phyloP scores from a whole-genome alignment of 345 rosid genomes.

The Gossypium herbaceum region DNA sequence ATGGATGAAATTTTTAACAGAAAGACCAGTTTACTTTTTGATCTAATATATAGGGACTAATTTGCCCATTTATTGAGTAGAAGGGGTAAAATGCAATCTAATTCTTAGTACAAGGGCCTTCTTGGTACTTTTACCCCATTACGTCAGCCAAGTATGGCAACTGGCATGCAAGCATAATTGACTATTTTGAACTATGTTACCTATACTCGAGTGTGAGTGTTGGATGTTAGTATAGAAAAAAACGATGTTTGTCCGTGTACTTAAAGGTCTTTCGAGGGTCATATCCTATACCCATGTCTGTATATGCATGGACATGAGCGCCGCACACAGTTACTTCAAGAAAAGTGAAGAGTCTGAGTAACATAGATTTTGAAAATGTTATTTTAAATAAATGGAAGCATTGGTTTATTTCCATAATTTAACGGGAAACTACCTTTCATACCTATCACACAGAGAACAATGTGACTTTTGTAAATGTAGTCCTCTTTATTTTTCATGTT shows the following conservation, averaged over 20 bases:
- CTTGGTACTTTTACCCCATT: too few relatives aligned
- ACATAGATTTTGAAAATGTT: not conserved
- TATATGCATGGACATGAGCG: not conserved
- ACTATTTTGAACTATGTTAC: not conserved
- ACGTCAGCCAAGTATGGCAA: not conserved
- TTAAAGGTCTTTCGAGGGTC: not conserved
- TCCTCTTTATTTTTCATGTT: not conserved
- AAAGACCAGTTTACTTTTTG: too few relatives aligned
- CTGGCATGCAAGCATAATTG: conserved; percentile 1
- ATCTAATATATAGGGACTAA: too few relatives aligned
- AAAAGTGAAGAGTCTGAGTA: not conserved
- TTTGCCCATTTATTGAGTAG: too few relatives aligned
- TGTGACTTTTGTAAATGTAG: not conserved
- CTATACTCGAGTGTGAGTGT: not conserved
- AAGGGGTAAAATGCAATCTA: too few relatives aligned
- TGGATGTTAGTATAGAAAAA: not conserved
- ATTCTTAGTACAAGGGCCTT: too few relatives aligned
- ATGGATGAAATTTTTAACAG: too few relatives aligned
- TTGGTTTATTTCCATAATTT: not conserved
- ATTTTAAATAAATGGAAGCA: not conserved
- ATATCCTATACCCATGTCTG: not conserved
- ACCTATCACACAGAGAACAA: not conserved
- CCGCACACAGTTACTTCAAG: not conserved
- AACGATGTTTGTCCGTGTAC: not conserved
- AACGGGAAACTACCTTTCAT: not conserved